Base-by-base conservation (phyloP, 2,329 filamentous ascomycete species). In the Chrysosphaeria jannelii region DNA sequence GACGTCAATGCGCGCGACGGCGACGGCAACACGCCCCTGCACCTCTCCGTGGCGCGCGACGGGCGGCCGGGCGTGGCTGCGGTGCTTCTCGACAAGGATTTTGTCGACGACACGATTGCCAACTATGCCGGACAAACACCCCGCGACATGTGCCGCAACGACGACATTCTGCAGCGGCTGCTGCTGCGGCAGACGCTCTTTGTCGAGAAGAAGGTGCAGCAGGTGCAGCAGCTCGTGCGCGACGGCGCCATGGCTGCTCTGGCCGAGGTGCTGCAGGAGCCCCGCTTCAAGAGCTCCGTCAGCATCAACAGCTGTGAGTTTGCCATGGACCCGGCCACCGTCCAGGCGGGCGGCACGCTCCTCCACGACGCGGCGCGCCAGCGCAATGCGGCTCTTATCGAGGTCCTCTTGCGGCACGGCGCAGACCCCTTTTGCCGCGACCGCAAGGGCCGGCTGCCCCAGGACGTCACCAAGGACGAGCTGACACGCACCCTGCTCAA, bases 381-480 rank as follows among this genome's bases (percentile, higher is more conserved):
- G 40, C 78, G 62, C 45, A 79, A 97, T 37, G 66, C 65, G 13
- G 69, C 72, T 34, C 57, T 97, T 12, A 89, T 90, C 28, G 74
- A 93, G 39, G 58, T 90, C 10, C 54, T 97, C 8, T 51, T 97
- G 18, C 63, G 93, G 24, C 88, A 93, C 38, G 85, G 85, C 8
- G 85, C 81, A 8, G 85, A 97, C 42, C 85, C 85, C 0, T 97
- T 97, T 47, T 67, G 78, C 26, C 65, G 85, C 29, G 85, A 97
- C 44, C 72, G 78, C 35, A 90, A 78, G 46, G 85, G 85, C 23
- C 93, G 89, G 44, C 55, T 97, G 15, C 78, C 85, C 3, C 85
- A 97, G 39, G 81, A 91, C 42, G 69, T 91, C 21, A 93, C 85
- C 24, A 90, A 85, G 39, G 85, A 97, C 40, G 85, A 97, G 37